Base-by-base conservation (phyloP, 441 rosid species). In the Monsonia emarginata region DNA sequence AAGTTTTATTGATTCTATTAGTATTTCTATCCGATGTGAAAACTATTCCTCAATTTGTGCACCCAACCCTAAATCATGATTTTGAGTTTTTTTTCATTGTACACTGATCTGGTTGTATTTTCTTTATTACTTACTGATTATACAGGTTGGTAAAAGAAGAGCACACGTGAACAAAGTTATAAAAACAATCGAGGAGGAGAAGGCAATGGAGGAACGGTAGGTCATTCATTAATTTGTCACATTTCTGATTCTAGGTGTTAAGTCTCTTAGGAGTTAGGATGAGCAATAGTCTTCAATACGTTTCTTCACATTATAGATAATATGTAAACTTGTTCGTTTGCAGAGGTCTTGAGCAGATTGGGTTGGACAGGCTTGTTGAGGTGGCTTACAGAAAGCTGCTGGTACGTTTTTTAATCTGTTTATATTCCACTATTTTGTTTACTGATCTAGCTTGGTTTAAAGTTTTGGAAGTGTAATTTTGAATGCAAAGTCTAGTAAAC, bases 311-410 rank as follows among this genome's bases (percentile, higher is more conserved):
- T 50, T 11, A 22, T 52, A 59, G 68, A 40, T 30, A 24, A 46
- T 65, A 34, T 52, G n/a, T n/a, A n/a, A 13, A 3, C 36, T 7
- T 46, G 36, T 74, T 57, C 52, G 38, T 69, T 71, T 72, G 74
- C 82, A 83, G 87, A 78, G 70, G 48, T 70, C 78, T 76, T 63
- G 87, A 85, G 81, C 83, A 72, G 68, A 68, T 74, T 75, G 89
- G 86, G n/a, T 72, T 83, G 83, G 68, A 81, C 74, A 81, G 72
- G 69, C 86, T 83, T 57, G 81, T 83, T 60, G 89, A 83, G 75
- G 64, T 74, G 76, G 83, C 89, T 57, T 80, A 80, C 72, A 81
- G 60, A 71, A 85, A 83, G 67, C 82, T 68, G 66, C 72, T 81
- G 86, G 89, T 85, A 78, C 56, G 65, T 67, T 21, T 27, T 25